Evolutionary conservation across 2,329 filamentous ascomycete species (phyloP), one percentile per base, ranked within the genome.

Genomic region (Colletotrichum neosansevieriae): DNA sequence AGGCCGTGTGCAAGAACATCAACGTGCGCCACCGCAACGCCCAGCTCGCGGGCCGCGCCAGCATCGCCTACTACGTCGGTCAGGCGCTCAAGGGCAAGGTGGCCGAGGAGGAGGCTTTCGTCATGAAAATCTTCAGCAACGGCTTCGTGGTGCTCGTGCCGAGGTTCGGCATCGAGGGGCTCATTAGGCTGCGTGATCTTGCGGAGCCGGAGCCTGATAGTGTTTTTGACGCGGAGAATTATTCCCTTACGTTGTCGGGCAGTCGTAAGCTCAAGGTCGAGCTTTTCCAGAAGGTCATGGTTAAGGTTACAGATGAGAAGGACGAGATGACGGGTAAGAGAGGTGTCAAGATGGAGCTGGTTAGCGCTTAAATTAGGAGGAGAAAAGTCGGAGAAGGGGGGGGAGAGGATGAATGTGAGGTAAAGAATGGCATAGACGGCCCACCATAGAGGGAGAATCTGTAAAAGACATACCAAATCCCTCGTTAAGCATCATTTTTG

Each of bases 91-190:
- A 96, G 82, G 94, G 88, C 71, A 83, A 85, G 72, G 84, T 88
- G 34, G 88, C 88, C 7, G 91, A 94, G 74, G 94, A 98, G 79
- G 94, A 98, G 66, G 96, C 93, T 3, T 98, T 97, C 78, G 90
- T 99, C 51, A 97, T 99, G 92, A 93, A 93, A 77, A 92, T 99
- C 60, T 99, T 99, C 80, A 94, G 92, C 77, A 99, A 99, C 81
- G 96, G 96, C 6, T 95, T 98, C 74, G 96, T 98, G 17, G 94
- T 98, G 11, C 94, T 98, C 70, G 95, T 99, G 57, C 96, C 96
- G 6, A 86, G 94, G 15, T 99, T 99, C 79, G 96, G 96, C 45
- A 97, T 99, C 74, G 96, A 99, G 83, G 92, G 94, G 45, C 82
- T 98, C 70, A 96, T 99, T 71, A 87, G 95, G 11, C 82, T 98